These are phyloP conservation scores for Lathyrus sativus DNA, from an alignment of 306 rosid genomes.

Conservation along the genomic window DNA sequence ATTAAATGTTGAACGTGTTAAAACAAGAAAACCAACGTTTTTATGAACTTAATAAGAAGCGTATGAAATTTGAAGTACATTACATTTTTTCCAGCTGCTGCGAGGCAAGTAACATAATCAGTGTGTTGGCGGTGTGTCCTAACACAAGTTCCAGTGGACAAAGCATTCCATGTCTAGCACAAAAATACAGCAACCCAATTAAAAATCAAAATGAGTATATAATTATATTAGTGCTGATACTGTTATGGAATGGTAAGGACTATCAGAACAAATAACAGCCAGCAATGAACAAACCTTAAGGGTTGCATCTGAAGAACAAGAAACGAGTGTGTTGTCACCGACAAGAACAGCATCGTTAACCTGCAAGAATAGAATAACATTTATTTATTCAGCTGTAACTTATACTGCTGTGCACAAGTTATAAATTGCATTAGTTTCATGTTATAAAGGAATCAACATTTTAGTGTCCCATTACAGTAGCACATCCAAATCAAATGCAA, in stretches of 20 bases:
- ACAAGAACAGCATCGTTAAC: constrained; percentile 93
- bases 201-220: constrained; percentile 12
- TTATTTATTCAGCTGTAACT: constrained; percentile 16
- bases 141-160: constrained; percentile 73
- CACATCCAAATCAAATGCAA: constrained; percentile 17
- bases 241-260: constrained; percentile 14
- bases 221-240: constrained; percentile 27
- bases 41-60: constrained; percentile 37
- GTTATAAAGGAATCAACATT: constrained; percentile 21
- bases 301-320: constrained; percentile 96
- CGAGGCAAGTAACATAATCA: constrained; percentile 95
- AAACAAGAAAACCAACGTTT: constrained; percentile 36
- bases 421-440: background rate
- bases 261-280: constrained; percentile 21
- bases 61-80: constrained; percentile 52
- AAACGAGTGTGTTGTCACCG: constrained; percentile 85
- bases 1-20: constrained; percentile 30
- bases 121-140: constrained; percentile 89
- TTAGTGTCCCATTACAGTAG: constrained; percentile 11
- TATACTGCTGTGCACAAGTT: constrained; percentile 14
- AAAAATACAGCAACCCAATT: constrained; percentile 22
- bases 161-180: constrained; percentile 83
- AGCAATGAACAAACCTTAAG: constrained; percentile 70
- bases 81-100: constrained; percentile 92
- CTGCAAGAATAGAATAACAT: constrained; percentile 56